These are phyloP conservation scores for Stropharia rugosoannulata DNA, from an alignment of 768 basidiomycete genomes.

Conservation along the genomic window DNA sequence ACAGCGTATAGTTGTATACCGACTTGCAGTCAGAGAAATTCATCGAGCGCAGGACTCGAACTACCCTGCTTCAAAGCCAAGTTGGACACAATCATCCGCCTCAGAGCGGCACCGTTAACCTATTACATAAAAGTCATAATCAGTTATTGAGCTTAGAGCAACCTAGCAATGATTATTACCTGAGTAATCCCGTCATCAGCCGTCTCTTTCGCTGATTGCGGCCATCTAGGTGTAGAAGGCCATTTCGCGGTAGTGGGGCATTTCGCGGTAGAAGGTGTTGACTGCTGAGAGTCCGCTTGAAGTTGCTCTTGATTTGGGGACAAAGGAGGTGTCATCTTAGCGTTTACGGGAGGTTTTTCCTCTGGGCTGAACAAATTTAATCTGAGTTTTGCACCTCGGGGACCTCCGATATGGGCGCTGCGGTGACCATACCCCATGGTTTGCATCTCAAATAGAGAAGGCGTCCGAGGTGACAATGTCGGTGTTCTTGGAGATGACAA, in stretches of 20 bases:
- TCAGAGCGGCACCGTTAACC: slow-evolving; percentile 28
- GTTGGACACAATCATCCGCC: slow-evolving; percentile 36
- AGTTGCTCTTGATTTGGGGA: not conserved
- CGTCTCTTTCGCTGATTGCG: slow-evolving; percentile 10
- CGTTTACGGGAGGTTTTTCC: not conserved
- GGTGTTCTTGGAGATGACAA: slow-evolving; percentile 23
- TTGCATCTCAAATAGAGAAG: slow-evolving; percentile 30
- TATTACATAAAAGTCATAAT: slow-evolving; percentile 6
- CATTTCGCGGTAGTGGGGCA: slow-evolving; percentile 16
- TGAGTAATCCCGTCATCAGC: slow-evolving; percentile 9
- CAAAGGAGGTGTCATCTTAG: not conserved
- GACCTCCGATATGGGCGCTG: slow-evolving; percentile 19
- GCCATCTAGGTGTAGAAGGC: slow-evolving; percentile 19
- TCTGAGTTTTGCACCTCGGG: slow-evolving; percentile 4
- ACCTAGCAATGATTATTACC: slow-evolving; percentile 2
- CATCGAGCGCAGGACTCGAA: slow-evolving; percentile 10
- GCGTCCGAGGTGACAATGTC: slow-evolving; percentile 23
- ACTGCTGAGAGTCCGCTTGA: slow-evolving; percentile 4
- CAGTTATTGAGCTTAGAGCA: not conserved
- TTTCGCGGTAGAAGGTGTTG: slow-evolving; percentile 14
- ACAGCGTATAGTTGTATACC: not conserved
- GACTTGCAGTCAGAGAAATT: slow-evolving; percentile 8
- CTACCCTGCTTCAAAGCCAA: slow-evolving; percentile 19
- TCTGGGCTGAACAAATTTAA: slow-evolving; percentile 1
- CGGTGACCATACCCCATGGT: slow-evolving; percentile 25